These are phyloP conservation scores for Colletotrichum sp. DNA, from an alignment of 2,329 filamentous ascomycete species.

Conservation along the genomic window DNA sequence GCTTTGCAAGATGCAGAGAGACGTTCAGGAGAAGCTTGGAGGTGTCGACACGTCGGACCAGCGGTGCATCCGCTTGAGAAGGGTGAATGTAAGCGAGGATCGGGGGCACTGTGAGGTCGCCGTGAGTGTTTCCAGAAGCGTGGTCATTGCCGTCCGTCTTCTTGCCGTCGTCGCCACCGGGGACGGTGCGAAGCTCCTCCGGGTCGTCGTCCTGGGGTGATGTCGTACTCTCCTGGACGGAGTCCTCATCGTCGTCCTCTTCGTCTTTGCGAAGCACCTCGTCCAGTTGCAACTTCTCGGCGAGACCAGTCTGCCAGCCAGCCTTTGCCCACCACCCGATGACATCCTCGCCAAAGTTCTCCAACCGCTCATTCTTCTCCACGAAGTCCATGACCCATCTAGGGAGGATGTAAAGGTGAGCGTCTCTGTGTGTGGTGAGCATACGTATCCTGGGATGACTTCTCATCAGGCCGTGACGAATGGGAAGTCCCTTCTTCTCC, in stretches of 20 bases:
- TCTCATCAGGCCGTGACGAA: constrained; percentile 78
- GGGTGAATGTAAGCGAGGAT: constrained; percentile 86
- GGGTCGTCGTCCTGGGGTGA: constrained; percentile 29
- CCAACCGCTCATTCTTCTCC: constrained; percentile 77
- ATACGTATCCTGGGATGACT: constrained; percentile 79
- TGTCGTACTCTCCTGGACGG: constrained; percentile 30
- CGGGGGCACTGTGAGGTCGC: constrained; percentile 60
- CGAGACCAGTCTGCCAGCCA: constrained; percentile 84
- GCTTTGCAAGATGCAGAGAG: constrained; percentile 85
- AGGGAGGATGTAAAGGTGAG: constrained; percentile 94
- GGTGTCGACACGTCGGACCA: constrained; percentile 90
- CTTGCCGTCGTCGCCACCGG: neutral
- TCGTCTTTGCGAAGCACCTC: constrained; percentile 62
- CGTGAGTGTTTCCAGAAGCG: constrained; percentile 27
- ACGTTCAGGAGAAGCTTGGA: constrained; percentile 80
- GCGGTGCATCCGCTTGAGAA: constrained; percentile 53
- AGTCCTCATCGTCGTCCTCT: constrained; percentile 41
- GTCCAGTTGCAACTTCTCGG: constrained; percentile 76
- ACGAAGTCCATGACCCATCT: constrained; percentile 90
- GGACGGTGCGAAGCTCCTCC: constrained; percentile 20
- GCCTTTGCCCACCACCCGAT: constrained; percentile 96
- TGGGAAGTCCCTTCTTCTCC: constrained; percentile 72
- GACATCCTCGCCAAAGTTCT: constrained; percentile 90
- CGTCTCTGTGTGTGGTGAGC: constrained; percentile 84
- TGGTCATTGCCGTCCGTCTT: neutral